Evolutionary conservation across 768 basidiomycete genomes (phyloP), one percentile per base, ranked within the genome.

Genomic region (Saitozyma sp.): DNA sequence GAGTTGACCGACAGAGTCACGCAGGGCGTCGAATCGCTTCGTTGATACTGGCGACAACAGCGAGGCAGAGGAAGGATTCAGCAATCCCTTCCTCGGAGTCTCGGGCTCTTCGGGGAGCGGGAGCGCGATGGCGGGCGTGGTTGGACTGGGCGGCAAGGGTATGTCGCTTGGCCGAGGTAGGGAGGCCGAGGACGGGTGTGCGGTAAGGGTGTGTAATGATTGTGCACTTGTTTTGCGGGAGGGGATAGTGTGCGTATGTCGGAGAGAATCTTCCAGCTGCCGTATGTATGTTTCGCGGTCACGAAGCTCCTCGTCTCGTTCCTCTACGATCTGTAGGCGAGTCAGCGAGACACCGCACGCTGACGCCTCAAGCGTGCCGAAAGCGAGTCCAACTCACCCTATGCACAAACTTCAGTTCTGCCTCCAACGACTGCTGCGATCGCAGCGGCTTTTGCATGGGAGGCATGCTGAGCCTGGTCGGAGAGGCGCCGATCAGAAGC

Each of bases 331-430:
- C 64, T 64, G 41, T 14, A 5, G 14, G 29, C 20, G 49, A 50
- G 53, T 11, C 14, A 29, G 29, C 29, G 29, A 29, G 29, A 2
- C 29, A 29, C 29, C 5, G 29, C 29, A 29, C 29, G 29, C 29
- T 29, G 2, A 29, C 29, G 16, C 8, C 9, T 46, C 38, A 46
- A 40, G 5, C 5, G 29, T 29, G 29, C 29, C 5, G 29, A 29
- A 29, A 29, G 29, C 29, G 29, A 50, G 14, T 10, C 11, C 13
- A 50, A 65, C 76, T 64, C 48, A 79, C 79, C 71, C 92, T 89
- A 78, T 98, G 95, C 50, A 98, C 81, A 61, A 93, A 87, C 89
- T 92, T 93, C 62, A 97, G 91, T 80, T 98, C 95, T 72, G 89
- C 88, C 80, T 96, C 93, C 63, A 96, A 83, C 76, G 92, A 93